Conservation (phyloP, 2,329 filamentous ascomycete species). For the Verticillium alfalfae region DNA sequence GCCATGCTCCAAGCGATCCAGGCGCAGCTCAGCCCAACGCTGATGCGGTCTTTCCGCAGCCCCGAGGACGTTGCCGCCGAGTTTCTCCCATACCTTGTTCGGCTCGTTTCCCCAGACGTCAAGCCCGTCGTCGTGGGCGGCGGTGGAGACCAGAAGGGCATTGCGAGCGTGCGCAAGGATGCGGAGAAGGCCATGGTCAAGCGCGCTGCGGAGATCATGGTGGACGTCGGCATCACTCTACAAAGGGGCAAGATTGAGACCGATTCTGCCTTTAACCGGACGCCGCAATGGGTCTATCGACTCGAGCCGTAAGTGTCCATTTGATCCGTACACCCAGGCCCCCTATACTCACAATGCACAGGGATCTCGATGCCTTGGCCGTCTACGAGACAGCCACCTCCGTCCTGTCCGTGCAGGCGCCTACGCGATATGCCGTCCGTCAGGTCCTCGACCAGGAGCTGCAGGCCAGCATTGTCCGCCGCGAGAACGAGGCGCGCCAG, state of each 20-base stretch:
- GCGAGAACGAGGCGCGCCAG: slow-evolving; percentile 61
- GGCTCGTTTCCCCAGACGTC: slow-evolving; percentile 81
- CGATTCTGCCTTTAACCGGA: slow-evolving; percentile 53
- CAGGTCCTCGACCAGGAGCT: slow-evolving; percentile 93
- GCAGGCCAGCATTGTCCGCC: slow-evolving; percentile 62
- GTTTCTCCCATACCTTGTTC: slow-evolving; percentile 76
- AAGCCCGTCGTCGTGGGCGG: slow-evolving; percentile 84
- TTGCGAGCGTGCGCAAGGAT: slow-evolving; percentile 84
- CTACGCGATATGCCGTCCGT: slow-evolving; percentile 84
- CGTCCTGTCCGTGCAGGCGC: slow-evolving; percentile 54
- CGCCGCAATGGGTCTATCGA: slow-evolving; percentile 76
- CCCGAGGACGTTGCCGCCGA: slow-evolving; percentile 73
- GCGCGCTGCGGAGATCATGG: slow-evolving; percentile 74
- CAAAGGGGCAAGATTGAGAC: slow-evolving; percentile 75
- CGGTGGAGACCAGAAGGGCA: slow-evolving; percentile 56
- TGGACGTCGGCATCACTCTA: slow-evolving; percentile 75
- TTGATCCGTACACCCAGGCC: neutral
- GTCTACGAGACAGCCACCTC: slow-evolving; percentile 65
- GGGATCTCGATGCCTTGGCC: slow-evolving; percentile 70
- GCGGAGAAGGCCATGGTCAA: slow-evolving; percentile 75
- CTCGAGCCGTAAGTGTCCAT: slow-evolving; percentile 77
- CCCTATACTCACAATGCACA: slow-evolving; percentile 18
- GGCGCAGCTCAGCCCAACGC: slow-evolving; percentile 61
- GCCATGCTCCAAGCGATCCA: slow-evolving; percentile 71
- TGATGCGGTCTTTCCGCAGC: slow-evolving; percentile 75